Evolutionary conservation across 2,329 filamentous ascomycete species (phyloP).

Genomic region (Drechslerella stenobrocha): DNA sequence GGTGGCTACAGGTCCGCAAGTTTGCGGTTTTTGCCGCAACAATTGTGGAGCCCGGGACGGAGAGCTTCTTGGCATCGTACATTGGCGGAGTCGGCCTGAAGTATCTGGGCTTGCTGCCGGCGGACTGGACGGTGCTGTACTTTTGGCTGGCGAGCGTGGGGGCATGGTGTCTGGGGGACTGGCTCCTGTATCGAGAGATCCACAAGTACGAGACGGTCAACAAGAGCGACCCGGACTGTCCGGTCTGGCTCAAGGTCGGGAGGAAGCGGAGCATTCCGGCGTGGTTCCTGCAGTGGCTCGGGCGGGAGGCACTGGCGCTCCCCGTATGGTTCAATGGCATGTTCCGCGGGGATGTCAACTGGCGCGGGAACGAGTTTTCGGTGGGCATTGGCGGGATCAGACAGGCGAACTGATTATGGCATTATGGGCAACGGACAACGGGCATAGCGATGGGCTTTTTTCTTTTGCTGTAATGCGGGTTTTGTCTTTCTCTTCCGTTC

Average conservation of each 20-base stretch:
- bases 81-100: constrained; percentile 64
- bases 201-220: constrained; percentile 74
- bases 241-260: constrained; percentile 68
- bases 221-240: constrained; percentile 68
- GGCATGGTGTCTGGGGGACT: constrained; percentile 75
- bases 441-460: constrained; percentile 5
- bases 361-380: constrained; percentile 66
- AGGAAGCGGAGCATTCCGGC: constrained; percentile 59
- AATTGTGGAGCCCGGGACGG: constrained; percentile 87
- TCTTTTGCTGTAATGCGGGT: background rate
- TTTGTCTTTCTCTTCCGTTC: constrained; percentile 11
- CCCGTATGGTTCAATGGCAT: constrained; percentile 92
- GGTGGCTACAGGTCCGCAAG: constrained; percentile 92
- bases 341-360: constrained; percentile 81
- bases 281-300: constrained; percentile 83
- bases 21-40: constrained; percentile 90
- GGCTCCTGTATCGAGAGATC: constrained; percentile 71
- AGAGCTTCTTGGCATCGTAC: constrained; percentile 78
- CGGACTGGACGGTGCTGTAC: constrained; percentile 68
- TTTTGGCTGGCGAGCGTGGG: constrained; percentile 70
- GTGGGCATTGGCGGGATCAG: constrained; percentile 37
- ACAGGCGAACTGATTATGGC: constrained; percentile 16
- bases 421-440: background rate
- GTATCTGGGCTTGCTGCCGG: constrained; percentile 62
- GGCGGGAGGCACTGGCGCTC: constrained; percentile 76